Evolutionary conservation across 305 asterid species (phyloP).

Genomic region (Solanum hybrid): DNA sequence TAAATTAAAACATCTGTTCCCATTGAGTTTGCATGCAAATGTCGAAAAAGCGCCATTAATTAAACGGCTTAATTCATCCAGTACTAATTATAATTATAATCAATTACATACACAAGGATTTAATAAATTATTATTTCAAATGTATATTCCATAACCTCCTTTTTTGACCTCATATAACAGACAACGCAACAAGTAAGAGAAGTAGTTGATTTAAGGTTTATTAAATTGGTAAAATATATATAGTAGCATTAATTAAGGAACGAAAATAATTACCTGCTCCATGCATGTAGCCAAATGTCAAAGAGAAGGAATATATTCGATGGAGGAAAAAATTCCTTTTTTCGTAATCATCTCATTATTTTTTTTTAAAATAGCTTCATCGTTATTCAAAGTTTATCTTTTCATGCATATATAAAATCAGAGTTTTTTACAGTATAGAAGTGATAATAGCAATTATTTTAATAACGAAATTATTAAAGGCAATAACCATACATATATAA

Average conservation of each 20-base stretch:
- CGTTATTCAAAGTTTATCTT: background rate
- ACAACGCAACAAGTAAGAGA: background rate
- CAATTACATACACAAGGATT: background rate
- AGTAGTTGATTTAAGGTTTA: background rate
- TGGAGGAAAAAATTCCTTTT: background rate
- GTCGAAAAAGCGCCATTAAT: background rate
- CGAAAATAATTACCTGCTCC: background rate
- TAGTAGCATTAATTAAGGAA: background rate
- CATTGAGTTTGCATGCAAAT: background rate
- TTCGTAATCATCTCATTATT: background rate
- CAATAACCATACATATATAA: background rate
- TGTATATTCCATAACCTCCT: background rate
- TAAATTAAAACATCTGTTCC: background rate
- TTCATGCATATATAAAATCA: background rate
- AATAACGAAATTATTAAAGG: background rate
- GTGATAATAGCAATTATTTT: background rate
- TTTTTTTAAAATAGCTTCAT: background rate
- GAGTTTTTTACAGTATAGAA: background rate
- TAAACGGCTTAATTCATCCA: background rate
- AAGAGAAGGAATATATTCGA: background rate
- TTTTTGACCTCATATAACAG: background rate
- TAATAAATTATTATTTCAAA: background rate
- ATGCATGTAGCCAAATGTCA: background rate
- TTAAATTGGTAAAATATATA: background rate
- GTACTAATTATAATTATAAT: background rate